These are phyloP conservation scores for Exophiala mesophila DNA, from an alignment of 2,329 filamentous ascomycete species.

Conservation along the genomic window DNA sequence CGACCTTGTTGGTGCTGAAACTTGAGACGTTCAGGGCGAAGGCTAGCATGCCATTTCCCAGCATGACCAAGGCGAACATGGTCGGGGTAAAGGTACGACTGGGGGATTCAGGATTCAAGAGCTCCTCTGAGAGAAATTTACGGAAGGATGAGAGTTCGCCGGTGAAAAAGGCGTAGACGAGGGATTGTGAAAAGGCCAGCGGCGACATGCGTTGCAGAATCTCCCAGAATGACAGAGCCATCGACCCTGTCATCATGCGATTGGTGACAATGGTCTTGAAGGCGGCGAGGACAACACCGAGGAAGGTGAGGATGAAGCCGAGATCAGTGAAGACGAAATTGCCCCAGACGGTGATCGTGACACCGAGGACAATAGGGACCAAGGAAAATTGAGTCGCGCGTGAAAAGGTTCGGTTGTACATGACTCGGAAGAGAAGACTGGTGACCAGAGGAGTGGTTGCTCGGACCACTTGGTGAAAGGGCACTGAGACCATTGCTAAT, in stretches of 20 bases:
- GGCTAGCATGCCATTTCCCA: slow-evolving; percentile 51
- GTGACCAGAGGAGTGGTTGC: slow-evolving; percentile 60
- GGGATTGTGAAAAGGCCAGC: slow-evolving; percentile 53
- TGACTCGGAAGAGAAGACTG: slow-evolving; percentile 55
- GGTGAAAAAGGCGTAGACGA: slow-evolving; percentile 48
- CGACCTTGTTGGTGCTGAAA: slow-evolving; percentile 55
- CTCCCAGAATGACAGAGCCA: slow-evolving; percentile 55
- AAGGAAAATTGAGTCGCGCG: slow-evolving; percentile 56
- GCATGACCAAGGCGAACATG: slow-evolving; percentile 37
- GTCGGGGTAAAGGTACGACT: background rate
- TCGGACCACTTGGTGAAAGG: slow-evolving; percentile 61
- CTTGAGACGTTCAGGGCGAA: slow-evolving; percentile 54
- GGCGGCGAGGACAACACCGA: slow-evolving; percentile 52
- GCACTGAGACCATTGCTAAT: slow-evolving; percentile 58
- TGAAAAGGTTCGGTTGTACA: slow-evolving; percentile 53
- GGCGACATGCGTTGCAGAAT: slow-evolving; percentile 60
- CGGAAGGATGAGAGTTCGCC: slow-evolving; percentile 46
- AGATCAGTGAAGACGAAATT: slow-evolving; percentile 49
- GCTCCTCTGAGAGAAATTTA: background rate
- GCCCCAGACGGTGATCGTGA: slow-evolving; percentile 56
- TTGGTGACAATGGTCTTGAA: slow-evolving; percentile 59
- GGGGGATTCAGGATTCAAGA: too few species aligned
- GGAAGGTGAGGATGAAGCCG: slow-evolving; percentile 52
- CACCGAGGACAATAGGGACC: slow-evolving; percentile 56
- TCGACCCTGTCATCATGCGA: slow-evolving; percentile 58